These are phyloP conservation scores for Teratosphaeria viscida DNA, from an alignment of 2,329 filamentous ascomycete species.

Conservation along the genomic window DNA sequence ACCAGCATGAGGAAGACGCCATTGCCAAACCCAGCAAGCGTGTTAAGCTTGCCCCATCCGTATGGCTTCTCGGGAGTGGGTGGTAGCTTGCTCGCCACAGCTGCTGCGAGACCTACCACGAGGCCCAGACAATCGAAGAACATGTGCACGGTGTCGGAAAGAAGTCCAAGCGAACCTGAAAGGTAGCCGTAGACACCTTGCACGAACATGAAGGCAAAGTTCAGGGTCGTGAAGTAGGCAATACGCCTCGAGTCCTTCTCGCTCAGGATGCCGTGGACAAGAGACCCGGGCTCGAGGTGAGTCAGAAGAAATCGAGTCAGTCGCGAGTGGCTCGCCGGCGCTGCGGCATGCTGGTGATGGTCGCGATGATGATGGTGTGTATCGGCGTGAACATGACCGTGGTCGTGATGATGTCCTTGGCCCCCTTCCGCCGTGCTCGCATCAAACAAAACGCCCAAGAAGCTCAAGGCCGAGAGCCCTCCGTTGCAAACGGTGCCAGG, in stretches of 20 bases:
- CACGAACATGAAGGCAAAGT: constrained; percentile 88
- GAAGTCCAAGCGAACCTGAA: constrained; percentile 85
- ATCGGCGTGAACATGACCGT: constrained; percentile 1
- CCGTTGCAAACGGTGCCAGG: constrained; percentile 25
- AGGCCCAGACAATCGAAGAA: constrained; percentile 95
- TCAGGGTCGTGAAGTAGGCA: constrained; percentile 92
- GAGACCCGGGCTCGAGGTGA: constrained; percentile 58
- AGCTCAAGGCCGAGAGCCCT: constrained; percentile 25
- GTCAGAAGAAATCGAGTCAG: constrained; percentile 66
- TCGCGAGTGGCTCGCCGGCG: constrained; percentile 46
- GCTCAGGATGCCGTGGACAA: constrained; percentile 73
- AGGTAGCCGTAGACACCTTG: constrained; percentile 90
- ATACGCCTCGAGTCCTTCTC: constrained; percentile 92
- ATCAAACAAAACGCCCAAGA: constrained; percentile 32
- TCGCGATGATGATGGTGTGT: constrained; percentile 19
- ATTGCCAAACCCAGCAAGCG: constrained; percentile 89
- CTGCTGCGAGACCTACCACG: constrained; percentile 77
- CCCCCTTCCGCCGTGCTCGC: constrained; percentile 22
- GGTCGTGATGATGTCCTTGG: constrained; percentile 24
- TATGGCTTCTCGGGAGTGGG: constrained; percentile 83
- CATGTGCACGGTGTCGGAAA: constrained; percentile 98
- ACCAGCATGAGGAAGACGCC: constrained; percentile 92
- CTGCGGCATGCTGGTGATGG: constrained; percentile 10
- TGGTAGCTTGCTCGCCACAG: constrained; percentile 95
- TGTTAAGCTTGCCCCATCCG: constrained; percentile 94